A percentile compares a stretch with the other conserved stretches of the same genome.
Conservation (phyloP, 164 flowering plant species). For the Euptelea pleiosperma region DNA sequence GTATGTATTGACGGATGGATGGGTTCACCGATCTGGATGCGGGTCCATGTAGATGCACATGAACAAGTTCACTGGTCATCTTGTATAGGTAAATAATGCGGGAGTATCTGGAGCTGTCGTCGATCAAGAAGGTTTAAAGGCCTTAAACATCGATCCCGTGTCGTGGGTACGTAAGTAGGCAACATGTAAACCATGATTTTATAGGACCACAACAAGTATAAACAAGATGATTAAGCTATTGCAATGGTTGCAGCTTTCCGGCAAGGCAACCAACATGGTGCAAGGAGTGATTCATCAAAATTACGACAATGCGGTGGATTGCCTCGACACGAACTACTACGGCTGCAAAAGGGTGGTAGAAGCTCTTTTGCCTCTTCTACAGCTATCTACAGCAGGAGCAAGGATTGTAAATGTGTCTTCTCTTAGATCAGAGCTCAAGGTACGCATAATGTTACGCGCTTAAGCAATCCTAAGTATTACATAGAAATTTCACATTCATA, state of each 20-base stretch:
- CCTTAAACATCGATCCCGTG: slow-evolving; percentile 40
- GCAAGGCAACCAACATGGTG: slow-evolving; percentile 40
- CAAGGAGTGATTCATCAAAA: slow-evolving; percentile 39
- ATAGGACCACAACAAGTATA: no score
- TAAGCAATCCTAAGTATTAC: not conserved
- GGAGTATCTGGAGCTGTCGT: slow-evolving; percentile 44
- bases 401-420: slow-evolving; percentile 56
- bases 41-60: no score
- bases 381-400: slow-evolving; percentile 39
- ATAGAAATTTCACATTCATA: not conserved
- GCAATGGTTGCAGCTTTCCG: slow-evolving; percentile 40
- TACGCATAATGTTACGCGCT: slow-evolving; percentile 11
- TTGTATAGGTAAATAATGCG: slow-evolving; percentile 53
- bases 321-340: slow-evolving; percentile 52
- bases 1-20: no score
- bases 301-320: slow-evolving; percentile 41
- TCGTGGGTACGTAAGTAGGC: slow-evolving; percentile 43
- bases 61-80: no score
- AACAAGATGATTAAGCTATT: no score
- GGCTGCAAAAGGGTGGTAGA: slow-evolving; percentile 47
- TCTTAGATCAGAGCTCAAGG: slow-evolving; percentile 45
- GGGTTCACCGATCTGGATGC: no score
- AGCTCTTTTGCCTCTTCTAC: slow-evolving; percentile 48
- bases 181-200: not conserved
- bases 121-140: slow-evolving; percentile 44